Conservation (phyloP, 441 rosid species). For the Pelargonium citronellum region DNA sequence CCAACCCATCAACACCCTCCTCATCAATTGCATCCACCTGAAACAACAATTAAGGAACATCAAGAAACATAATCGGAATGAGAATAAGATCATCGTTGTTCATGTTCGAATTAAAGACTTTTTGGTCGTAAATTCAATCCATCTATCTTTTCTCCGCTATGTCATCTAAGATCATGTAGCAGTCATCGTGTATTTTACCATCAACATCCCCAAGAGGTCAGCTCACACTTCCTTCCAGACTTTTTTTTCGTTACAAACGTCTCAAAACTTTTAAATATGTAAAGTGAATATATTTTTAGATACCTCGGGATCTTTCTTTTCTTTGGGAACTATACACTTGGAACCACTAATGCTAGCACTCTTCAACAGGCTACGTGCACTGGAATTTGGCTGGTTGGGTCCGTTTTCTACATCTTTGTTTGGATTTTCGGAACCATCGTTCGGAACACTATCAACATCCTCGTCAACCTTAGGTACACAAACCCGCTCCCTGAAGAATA, state of each 20-base stretch:
- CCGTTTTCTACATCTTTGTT: conserved; percentile 38
- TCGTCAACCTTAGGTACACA: conserved; percentile 38
- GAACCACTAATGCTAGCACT: conserved; percentile 96
- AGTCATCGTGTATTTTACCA: too few relatives aligned
- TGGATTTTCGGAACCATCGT: conserved; percentile 41
- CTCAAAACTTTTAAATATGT: background rate
- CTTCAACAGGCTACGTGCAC: conserved; percentile 75
- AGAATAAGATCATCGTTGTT: background rate
- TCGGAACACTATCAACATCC: conserved; percentile 17
- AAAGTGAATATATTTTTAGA: conserved; percentile 4
- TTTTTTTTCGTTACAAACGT: too few relatives aligned
- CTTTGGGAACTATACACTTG: conserved; percentile 60
- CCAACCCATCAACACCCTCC: conserved; percentile 1
- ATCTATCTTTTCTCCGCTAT: too few relatives aligned
- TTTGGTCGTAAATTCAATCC: too few relatives aligned
- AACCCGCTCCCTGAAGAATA: conserved; percentile 61
- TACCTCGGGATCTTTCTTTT: conserved; percentile 52
- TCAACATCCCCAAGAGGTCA: too few relatives aligned
- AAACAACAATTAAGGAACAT: background rate
- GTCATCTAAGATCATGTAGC: too few relatives aligned
- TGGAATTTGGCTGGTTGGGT: conserved; percentile 35
- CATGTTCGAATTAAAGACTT: too few relatives aligned
- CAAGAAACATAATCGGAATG: background rate
- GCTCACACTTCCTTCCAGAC: too few relatives aligned
- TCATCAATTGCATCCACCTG: background rate